phyloP scores from a whole-genome alignment of 768 basidiomycete species.

The Tylopilus subfusipes region DNA sequence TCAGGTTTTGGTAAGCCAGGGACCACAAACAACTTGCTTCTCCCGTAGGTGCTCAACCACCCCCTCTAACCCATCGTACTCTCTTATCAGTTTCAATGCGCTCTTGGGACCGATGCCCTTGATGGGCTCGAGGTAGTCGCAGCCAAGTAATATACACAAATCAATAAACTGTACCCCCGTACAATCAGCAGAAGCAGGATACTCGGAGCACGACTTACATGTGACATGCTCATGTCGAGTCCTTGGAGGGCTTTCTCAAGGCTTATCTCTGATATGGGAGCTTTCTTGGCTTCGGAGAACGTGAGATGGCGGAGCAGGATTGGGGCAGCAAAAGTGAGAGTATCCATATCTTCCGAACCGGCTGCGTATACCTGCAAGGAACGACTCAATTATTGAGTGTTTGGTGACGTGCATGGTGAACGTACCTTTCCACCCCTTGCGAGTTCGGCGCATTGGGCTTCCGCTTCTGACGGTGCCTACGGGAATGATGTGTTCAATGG shows the following conservation, averaged over 20 bases:
- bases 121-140: constrained; percentile 99
- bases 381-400: neutral
- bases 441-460: constrained; percentile 97
- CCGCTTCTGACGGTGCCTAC: constrained; percentile 97
- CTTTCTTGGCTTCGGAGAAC: constrained; percentile 96
- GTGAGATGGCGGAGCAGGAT: constrained; percentile 94
- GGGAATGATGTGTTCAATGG: neutral
- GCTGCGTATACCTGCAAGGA: constrained; percentile 82
- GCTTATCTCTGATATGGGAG: constrained; percentile 90
- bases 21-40: constrained; percentile 46
- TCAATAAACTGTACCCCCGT: constrained; percentile 75
- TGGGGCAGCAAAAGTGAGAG: constrained; percentile 90
- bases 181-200: neutral
- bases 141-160: constrained; percentile 92
- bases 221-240: constrained; percentile 88
- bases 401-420: neutral
- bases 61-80: constrained; percentile 66
- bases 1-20: neutral
- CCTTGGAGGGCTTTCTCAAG: constrained; percentile 82
- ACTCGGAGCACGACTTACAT: constrained; percentile 41
- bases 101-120: constrained; percentile 95
- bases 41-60: constrained; percentile 77
- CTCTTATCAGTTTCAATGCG: constrained; percentile 87
- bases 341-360: constrained; percentile 99
- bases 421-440: constrained; percentile 89